Evolutionary conservation across 176 grass and related monocot genomes (phyloP).

Genomic region (Triticum timopheevii): DNA sequence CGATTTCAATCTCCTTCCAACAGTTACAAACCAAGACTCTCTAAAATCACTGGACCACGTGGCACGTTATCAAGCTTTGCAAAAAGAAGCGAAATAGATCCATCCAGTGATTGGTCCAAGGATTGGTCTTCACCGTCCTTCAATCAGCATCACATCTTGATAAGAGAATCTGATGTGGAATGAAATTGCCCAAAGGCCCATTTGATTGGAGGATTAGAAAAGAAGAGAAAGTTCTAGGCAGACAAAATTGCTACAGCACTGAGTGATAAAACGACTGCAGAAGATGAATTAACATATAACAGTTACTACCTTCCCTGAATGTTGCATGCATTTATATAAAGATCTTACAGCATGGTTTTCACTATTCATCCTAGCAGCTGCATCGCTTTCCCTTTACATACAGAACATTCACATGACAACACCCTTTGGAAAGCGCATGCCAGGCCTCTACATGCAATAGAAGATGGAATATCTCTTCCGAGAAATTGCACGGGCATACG

Average conservation of each 20-base stretch:
- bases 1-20: conserved; percentile 40
- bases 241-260: conserved; percentile 19
- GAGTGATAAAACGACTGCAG: conserved; percentile 12
- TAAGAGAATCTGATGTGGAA: conserved; percentile 66
- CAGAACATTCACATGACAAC: conserved; percentile 43
- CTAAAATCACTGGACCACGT: conserved; percentile 36
- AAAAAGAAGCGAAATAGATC: conserved; percentile 43
- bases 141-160: conserved; percentile 47
- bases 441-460: neutral
- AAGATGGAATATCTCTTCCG: conserved; percentile 12
- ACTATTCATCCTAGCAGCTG: conserved; percentile 13
- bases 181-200: conserved; percentile 43
- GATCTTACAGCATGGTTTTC: conserved; percentile 13
- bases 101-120: conserved; percentile 51
- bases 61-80: conserved; percentile 14
- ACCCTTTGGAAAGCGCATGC: conserved; percentile 8
- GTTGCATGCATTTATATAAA: conserved; percentile 11
- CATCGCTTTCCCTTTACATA: conserved; percentile 30
- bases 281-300: conserved; percentile 10
- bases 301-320: conserved; percentile 42
- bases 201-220: conserved; percentile 22
- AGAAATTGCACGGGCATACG: neutral
- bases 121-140: conserved; percentile 34
- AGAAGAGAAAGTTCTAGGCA: conserved; percentile 25
- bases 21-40: conserved; percentile 22